Conservation (phyloP, 768 basidiomycete species). For the Hirschioporus abietinus region DNA sequence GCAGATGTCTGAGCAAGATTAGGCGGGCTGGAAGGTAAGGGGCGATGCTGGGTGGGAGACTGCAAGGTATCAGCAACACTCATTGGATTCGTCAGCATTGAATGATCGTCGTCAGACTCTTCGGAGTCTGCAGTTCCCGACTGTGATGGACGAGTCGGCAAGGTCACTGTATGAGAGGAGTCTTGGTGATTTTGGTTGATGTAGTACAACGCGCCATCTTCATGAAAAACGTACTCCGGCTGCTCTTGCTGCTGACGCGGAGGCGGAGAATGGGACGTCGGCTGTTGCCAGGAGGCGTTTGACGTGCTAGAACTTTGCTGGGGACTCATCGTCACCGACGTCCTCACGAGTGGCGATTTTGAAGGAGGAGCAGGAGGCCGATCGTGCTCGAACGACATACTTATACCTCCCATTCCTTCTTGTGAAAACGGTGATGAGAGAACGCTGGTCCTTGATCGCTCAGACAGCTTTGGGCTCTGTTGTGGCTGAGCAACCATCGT, state of each 20-base stretch:
- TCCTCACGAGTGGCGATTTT: constrained; percentile 19
- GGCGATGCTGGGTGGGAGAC: constrained; percentile 5
- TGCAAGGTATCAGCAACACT: constrained; percentile 14
- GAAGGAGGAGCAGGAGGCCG: constrained; percentile 19
- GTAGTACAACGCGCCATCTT: constrained; percentile 64
- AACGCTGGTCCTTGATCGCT: background rate
- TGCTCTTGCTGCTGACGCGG: constrained; percentile 14
- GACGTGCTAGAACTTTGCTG: background rate
- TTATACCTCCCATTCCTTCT: background rate
- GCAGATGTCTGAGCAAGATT: constrained; percentile 3
- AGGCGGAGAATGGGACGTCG: background rate
- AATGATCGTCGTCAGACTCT: constrained; percentile 34
- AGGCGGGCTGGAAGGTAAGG: background rate
- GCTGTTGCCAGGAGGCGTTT: background rate
- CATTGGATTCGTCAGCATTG: constrained; percentile 25
- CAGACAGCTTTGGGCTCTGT: background rate
- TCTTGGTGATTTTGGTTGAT: constrained; percentile 46
- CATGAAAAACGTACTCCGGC: constrained; percentile 38
- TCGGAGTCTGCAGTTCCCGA: constrained; percentile 41
- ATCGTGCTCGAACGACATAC: background rate
- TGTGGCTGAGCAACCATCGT: constrained; percentile 1
- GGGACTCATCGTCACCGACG: background rate
- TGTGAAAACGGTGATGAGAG: background rate
- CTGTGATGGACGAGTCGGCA: constrained; percentile 19
- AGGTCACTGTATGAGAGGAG: constrained; percentile 9